These are phyloP conservation scores for Sabuloglossum arenarium DNA, from an alignment of 495 filamentous ascomycete species.

Conservation along the genomic window DNA sequence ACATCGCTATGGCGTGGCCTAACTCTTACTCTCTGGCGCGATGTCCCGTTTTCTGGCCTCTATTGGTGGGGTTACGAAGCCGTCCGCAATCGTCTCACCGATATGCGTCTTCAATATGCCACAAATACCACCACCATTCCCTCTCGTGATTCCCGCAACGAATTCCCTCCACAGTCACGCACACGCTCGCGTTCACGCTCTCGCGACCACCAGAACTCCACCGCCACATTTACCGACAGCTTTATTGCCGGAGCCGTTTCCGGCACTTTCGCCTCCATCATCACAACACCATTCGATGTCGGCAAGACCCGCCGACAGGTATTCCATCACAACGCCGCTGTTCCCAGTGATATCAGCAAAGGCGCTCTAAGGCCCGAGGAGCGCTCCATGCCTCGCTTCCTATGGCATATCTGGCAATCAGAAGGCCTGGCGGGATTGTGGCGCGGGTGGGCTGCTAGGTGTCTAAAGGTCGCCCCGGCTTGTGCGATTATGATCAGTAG, in stretches of 20 bases:
- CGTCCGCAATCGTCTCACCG: slow-evolving; percentile 41
- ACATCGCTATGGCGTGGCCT: slow-evolving; percentile 81
- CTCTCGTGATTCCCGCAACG: background rate
- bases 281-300: slow-evolving; percentile 92
- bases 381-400: slow-evolving; percentile 49
- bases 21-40: slow-evolving; percentile 82
- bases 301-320: slow-evolving; percentile 92
- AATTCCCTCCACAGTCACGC: slow-evolving; percentile 1
- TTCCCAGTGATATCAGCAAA: slow-evolving; percentile 18
- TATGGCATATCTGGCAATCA: slow-evolving; percentile 70
- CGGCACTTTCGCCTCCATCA: slow-evolving; percentile 66
- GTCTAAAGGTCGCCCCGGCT: slow-evolving; percentile 83
- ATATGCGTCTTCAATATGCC: slow-evolving; percentile 27
- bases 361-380: slow-evolving; percentile 31
- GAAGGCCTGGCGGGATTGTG: slow-evolving; percentile 70
- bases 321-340: slow-evolving; percentile 24
- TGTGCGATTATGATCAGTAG: slow-evolving; percentile 99
- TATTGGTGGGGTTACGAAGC: slow-evolving; percentile 98
- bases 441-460: slow-evolving; percentile 75
- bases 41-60: slow-evolving; percentile 88
- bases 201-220: slow-evolving; percentile 29
- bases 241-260: slow-evolving; percentile 71
- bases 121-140: slow-evolving; percentile 3
- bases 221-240: slow-evolving; percentile 60
- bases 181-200: slow-evolving; percentile 11